Conservation (phyloP, 208 protist species). For the Acanthamoeba comandoni region DNA sequence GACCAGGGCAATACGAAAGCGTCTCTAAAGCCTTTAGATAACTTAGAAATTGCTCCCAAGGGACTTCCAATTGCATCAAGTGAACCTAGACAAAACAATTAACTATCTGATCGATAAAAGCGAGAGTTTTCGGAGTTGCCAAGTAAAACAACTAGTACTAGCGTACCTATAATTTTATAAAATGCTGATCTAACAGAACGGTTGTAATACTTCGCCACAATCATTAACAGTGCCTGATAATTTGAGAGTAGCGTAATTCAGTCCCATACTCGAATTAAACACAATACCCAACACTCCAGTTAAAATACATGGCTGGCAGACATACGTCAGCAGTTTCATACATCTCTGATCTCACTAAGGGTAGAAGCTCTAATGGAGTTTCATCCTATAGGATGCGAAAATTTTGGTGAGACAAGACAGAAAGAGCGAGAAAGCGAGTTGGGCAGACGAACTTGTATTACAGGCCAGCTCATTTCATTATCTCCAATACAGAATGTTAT, state of each 20-base stretch:
- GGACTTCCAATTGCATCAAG: conserved; percentile 55
- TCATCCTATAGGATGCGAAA: too few species aligned
- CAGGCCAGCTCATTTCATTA: conserved; percentile 36
- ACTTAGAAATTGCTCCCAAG: conserved; percentile 14
- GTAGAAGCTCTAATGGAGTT: background rate
- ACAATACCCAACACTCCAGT: too few species aligned
- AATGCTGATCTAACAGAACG: background rate
- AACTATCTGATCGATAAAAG: too few species aligned
- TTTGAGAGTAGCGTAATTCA: too few species aligned
- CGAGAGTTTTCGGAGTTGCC: too few species aligned
- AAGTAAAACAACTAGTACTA: too few species aligned
- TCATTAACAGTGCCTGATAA: conserved; percentile 11
- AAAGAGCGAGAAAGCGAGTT: too few species aligned
- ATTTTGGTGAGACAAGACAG: too few species aligned
- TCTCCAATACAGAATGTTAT: conserved; percentile 39
- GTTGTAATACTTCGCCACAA: background rate
- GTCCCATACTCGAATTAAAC: too few species aligned
- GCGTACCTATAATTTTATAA: conserved; percentile 41
- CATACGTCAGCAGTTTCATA: conserved; percentile 54
- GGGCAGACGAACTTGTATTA: too few species aligned
- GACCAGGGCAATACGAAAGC: conserved; percentile 31
- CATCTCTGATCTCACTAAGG: background rate
- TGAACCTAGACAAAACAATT: too few species aligned
- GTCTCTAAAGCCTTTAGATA: conserved; percentile 17
- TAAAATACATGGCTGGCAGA: too few species aligned